Conservation (phyloP, 345 rosid genomes). For the Corchorus capsularis region DNA sequence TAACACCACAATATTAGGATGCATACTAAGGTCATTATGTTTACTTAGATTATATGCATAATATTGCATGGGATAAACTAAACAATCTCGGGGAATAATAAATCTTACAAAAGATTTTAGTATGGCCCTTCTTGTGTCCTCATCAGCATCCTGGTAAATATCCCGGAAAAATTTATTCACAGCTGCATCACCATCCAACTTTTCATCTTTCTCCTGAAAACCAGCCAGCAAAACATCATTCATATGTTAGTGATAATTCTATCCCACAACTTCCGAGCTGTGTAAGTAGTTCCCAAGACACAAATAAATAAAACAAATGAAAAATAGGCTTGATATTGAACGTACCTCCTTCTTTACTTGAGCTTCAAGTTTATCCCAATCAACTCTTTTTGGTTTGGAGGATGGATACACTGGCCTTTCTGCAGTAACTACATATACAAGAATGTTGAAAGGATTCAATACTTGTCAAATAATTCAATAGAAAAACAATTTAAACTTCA, state of each 20-base stretch:
- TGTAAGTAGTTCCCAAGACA: constrained; percentile 2
- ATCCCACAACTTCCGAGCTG: background rate
- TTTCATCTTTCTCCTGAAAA: constrained; percentile 94
- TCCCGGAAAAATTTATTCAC: constrained; percentile 89
- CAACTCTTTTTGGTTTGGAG: constrained; percentile 58
- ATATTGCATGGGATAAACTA: too few species aligned
- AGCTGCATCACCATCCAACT: constrained; percentile 94
- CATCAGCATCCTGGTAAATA: constrained; percentile 76
- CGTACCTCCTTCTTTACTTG: constrained; percentile 72
- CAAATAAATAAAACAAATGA: background rate
- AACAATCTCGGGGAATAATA: too few species aligned
- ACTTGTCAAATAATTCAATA: constrained; percentile 3
- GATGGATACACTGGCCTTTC: constrained; percentile 74
- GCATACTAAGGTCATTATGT: background rate
- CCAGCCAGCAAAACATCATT: constrained; percentile 5
- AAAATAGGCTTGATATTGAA: background rate
- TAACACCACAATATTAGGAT: constrained; percentile 1
- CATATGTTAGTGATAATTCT: background rate
- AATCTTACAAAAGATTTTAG: constrained; percentile 87
- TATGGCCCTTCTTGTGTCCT: constrained; percentile 92
- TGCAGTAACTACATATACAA: constrained; percentile 40
- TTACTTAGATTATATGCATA: background rate
- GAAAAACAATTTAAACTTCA: background rate
- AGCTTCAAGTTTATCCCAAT: constrained; percentile 96
- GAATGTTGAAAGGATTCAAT: background rate